phyloP scores from a whole-genome alignment of 352 stramenopile species.

The Phytophthora pseudosyringae region DNA sequence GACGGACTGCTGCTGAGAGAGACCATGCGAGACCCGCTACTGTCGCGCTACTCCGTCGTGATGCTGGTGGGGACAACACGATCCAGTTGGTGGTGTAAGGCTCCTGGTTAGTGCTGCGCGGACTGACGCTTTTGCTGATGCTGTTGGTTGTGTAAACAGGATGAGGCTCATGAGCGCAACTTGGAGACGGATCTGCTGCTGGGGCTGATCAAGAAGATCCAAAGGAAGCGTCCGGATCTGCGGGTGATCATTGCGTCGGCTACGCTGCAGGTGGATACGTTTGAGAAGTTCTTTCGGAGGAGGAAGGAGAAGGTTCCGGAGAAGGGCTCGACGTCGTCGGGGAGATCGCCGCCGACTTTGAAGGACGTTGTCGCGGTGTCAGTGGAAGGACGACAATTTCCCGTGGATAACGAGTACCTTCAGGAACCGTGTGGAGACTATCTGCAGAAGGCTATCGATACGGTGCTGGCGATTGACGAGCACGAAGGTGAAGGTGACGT shows the following conservation, averaged over 20 bases:
- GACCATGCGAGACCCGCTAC: constrained; percentile 81
- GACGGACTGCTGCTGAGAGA: constrained; percentile 99
- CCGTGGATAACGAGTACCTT: constrained; percentile 93
- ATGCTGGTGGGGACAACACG: constrained; percentile 57
- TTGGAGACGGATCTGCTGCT: constrained; percentile 95
- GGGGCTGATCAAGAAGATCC: constrained; percentile 97
- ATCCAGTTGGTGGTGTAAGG: neutral
- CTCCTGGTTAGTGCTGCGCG: neutral
- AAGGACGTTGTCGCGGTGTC: constrained; percentile 71
- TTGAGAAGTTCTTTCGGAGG: constrained; percentile 91
- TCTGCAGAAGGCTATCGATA: constrained; percentile 76
- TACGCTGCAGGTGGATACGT: constrained; percentile 85
- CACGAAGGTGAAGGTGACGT: constrained; percentile 91
- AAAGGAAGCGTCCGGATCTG: constrained; percentile 86
- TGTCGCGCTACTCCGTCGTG: constrained; percentile 82
- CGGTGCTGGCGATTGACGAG: constrained; percentile 70
- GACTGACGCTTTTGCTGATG: neutral
- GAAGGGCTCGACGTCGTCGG: neutral
- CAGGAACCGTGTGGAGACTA: constrained; percentile 71
- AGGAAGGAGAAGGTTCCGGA: constrained; percentile 35
- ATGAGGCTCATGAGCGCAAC: constrained; percentile 96
- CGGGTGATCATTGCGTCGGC: constrained; percentile 88
- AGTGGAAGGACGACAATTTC: constrained; percentile 90
- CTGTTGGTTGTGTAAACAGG: constrained; percentile 36
- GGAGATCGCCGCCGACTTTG: constrained; percentile 15